Evolutionary conservation across 2,329 filamentous ascomycete species (phyloP), one percentile per base, ranked within the genome.

Genomic region (Lachnellula willkommii): DNA sequence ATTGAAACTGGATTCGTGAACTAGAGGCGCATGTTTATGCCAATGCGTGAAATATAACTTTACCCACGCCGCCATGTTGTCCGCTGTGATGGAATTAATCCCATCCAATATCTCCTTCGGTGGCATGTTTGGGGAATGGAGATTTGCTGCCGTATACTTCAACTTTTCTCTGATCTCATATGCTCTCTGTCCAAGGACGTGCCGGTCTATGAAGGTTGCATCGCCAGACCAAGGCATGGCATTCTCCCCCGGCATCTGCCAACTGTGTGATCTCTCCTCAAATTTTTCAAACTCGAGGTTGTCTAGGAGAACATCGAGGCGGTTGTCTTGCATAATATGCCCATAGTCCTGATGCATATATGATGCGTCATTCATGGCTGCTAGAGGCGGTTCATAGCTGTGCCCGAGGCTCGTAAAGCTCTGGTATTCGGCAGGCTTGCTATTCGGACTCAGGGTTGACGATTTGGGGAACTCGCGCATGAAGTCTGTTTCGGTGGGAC

Each of bases 41-140:
- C 66, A 70, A 56, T 69, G 65, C 26, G 57, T 58, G 46, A 70
- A 70, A 53, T 70, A 70, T 24, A 68, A 59, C 26, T 65, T 65
- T 39, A 64, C 64, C 49, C 58, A 65, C 15, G 54, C 45, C 36
- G 61, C 64, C 54, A 70, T 60, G 28, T 53, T 65, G 24, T 61
- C 55, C 5, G 60, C 63, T 2, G 60, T 66, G 8, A 70, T 63
- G 15, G 60, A 17, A 24, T 67, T 62, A 45, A 69, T 63, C 15
- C 63, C 62, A n/a, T 67, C 62, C 2, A 66, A 47, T 2, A 68
- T 5, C 36, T 65, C 66, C 32, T 63, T 61, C 2, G 65, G 46
- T 9, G 63, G 59, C 28, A 35, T 22, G 47, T 63, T 58, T n/a
- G 65, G 62, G 4, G 52, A 39, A 48, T 60, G 59, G 28, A 60